Percentiles rank a stretch among this genome's conserved stretches.
Conservation (phyloP, 148 eudicot species). For the Fagopyrum homotropicum region DNA sequence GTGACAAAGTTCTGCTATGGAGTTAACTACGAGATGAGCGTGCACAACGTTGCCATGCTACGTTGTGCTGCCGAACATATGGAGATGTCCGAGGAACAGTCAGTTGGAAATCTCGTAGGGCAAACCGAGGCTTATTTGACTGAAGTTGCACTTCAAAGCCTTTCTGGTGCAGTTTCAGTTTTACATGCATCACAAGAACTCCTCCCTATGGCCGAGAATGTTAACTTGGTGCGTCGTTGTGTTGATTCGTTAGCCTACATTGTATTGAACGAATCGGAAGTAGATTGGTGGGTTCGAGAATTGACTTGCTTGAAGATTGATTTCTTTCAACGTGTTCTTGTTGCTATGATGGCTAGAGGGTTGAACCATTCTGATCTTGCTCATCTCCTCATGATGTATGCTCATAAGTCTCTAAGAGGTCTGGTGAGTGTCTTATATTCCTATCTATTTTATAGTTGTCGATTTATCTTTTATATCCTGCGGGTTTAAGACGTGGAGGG, state of each 20-base stretch:
- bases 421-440: too few species aligned
- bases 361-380: conserved; percentile 70
- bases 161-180: conserved; percentile 53
- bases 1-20: conserved; percentile 93
- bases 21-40: conserved; percentile 58
- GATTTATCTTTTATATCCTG: too few species aligned
- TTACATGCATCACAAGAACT: conserved; percentile 49
- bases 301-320: conserved; percentile 60
- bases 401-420: conserved; percentile 64
- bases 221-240: conserved; percentile 75
- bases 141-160: conserved; percentile 57
- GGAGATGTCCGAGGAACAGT: conserved; percentile 83
- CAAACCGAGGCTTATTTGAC: conserved; percentile 59
- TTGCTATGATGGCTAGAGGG: conserved; percentile 83
- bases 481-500: too few species aligned
- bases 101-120: conserved; percentile 53
- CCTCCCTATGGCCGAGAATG: conserved; percentile 57
- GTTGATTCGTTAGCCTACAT: conserved; percentile 60
- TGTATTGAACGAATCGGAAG: conserved; percentile 56
- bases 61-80: conserved; percentile 75
- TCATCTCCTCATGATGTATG: conserved; percentile 80
- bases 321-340: conserved; percentile 65
- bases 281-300: conserved; percentile 84
- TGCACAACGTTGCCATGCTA: conserved; percentile 64
- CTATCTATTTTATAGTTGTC: too few species aligned